Evolutionary conservation across 176 grass and related monocot species (phyloP), one percentile per base, ranked within the genome.

Genomic region (Cymbopogon citratus): DNA sequence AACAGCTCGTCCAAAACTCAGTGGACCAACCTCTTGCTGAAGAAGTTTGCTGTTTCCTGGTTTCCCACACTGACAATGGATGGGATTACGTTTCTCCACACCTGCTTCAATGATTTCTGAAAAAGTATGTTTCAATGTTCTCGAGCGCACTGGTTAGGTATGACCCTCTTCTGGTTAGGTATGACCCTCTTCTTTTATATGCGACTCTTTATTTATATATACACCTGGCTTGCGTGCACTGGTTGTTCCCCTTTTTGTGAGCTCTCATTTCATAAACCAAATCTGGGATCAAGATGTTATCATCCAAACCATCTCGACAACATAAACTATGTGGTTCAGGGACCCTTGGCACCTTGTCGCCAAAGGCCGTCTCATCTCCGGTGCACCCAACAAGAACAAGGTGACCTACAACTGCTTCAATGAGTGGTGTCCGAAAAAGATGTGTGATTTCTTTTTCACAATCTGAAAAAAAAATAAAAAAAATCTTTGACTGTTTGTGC

Each of bases 271-370:
- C 8, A 66, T 72, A 46, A 33, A 45, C 26, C 63, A 76, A 54
- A 52, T 76, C 71, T 77, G 81, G 72, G 71, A 89, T 72, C 71
- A 65, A 85, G 77, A 33, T 64, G 71, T 26, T 74, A 77, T 26
- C 43, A 72, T 83, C 56, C 6, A 19, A 15, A 52, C 48, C 15
- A 52, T 44, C 39, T 41, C 39, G 38, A 2, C 11, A 41, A 11
- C 39, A 41, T 41, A 41, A 41, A 41, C 9, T 41, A 41, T 41
- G 39, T 41, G 39, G 9, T 41, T 41, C 39, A 41, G 39, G 39
- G 39, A 40, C 39, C 38, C 38, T 39, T 39, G 38, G 8, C 38
- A 8, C 38, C 39, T 33, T 33, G 1, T n/a, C n/a, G n/a, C n/a
- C n/a, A n/a, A n/a, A n/a, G 31, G 31, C 31, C 1, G 31, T 33